Conservation (phyloP, 2,329 filamentous ascomycete species). For the Penicillium sp. region DNA sequence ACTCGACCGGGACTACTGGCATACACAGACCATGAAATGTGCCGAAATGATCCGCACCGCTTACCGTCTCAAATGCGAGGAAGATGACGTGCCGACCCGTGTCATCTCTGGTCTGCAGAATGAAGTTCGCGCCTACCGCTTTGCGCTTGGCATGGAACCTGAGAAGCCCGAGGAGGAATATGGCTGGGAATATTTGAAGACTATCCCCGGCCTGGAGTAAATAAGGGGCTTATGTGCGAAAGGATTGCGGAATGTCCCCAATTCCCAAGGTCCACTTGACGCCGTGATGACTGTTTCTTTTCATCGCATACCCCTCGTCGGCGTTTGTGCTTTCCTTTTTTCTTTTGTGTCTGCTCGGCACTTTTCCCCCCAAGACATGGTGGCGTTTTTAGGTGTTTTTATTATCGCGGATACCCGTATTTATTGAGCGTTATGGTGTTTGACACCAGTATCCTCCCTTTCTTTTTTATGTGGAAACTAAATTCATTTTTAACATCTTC, state of each 20-base stretch:
- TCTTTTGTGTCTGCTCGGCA: background rate
- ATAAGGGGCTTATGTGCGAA: conserved; percentile 8
- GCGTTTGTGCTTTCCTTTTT: conserved; percentile 6
- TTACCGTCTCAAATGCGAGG: conserved; percentile 49
- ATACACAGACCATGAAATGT: conserved; percentile 48
- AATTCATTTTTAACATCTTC: background rate
- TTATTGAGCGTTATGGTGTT: conserved; percentile 1
- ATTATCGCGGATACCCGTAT: conserved; percentile 14
- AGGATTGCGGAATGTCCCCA: conserved; percentile 18
- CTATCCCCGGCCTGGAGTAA: conserved; percentile 39
- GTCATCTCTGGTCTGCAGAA: conserved; percentile 50
- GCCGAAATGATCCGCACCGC: conserved; percentile 52
- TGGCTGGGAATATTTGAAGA: conserved; percentile 51
- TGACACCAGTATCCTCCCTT: background rate
- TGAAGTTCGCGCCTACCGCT: conserved; percentile 50
- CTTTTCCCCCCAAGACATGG: background rate
- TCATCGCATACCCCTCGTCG: conserved; percentile 7
- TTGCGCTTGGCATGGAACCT: conserved; percentile 49
- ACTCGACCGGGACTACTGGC: conserved; percentile 52
- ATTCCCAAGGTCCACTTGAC: conserved; percentile 7
- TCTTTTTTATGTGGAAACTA: background rate
- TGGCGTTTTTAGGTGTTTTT: conserved; percentile 5
- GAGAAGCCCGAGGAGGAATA: conserved; percentile 52
- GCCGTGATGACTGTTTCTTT: conserved; percentile 17
- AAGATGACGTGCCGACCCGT: conserved; percentile 47